phyloP scores from a whole-genome alignment of 2,329 filamentous ascomycete species.

The Stachybotrys chartarum region DNA sequence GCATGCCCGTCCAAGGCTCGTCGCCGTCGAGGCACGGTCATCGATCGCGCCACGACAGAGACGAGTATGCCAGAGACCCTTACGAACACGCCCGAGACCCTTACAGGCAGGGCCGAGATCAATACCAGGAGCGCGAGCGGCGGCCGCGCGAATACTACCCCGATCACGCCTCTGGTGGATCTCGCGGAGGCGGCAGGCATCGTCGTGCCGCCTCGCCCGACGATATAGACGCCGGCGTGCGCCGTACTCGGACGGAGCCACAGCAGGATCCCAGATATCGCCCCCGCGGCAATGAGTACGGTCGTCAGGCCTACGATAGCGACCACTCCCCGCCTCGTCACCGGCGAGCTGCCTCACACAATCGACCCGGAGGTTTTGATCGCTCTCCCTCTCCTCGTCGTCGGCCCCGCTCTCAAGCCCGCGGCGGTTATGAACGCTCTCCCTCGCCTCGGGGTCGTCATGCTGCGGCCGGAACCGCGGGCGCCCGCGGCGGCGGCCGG shows the following conservation, averaged over 20 bases:
- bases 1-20: neutral
- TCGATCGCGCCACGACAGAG: neutral
- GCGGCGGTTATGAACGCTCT: constrained; percentile 8
- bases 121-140: neutral
- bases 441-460: constrained; percentile 15
- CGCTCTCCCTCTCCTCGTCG: constrained; percentile 6
- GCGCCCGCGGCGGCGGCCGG: neutral
- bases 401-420: constrained; percentile 14
- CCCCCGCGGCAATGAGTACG: neutral
- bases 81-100: neutral
- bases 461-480: constrained; percentile 6
- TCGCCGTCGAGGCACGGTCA: neutral
- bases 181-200: neutral
- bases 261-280: neutral
- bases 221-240: neutral
- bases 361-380: constrained; percentile 6
- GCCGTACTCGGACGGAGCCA: neutral
- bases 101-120: neutral
- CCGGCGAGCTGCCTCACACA: constrained; percentile 15
- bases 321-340: constrained; percentile 1
- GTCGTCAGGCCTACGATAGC: neutral
- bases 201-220: neutral
- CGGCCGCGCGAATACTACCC: neutral
- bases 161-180: neutral
- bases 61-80: neutral